Evolutionary conservation across 2,329 filamentous ascomycete genomes (phyloP), one percentile per base, ranked within the genome.

Genomic region (Botrytis aclada): DNA sequence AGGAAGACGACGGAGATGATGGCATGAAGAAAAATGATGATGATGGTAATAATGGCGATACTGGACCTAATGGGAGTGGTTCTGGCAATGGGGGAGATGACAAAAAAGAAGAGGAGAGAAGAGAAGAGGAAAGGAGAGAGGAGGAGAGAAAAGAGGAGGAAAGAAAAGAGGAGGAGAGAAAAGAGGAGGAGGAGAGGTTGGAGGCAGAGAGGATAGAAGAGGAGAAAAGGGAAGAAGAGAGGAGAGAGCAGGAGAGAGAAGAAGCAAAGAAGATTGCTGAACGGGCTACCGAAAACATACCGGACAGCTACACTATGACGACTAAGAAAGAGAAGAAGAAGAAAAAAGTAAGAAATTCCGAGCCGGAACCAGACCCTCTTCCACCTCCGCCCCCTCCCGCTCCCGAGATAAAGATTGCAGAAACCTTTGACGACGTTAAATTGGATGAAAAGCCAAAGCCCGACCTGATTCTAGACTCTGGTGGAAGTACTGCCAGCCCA

Each of bases 391-490:
- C 70, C 37, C 79, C 83, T 20, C 77, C 82, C 25, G 74, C 74
- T 1, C 71, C 76, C 37, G 80, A 80, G n/a, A 69, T 69, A 29
- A 85, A 84, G 65, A 82, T 85, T 10, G 60, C 39, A 61, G 86
- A 87, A 72, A 82, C 85, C n/a, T 93, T 93, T 76, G 86, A 92
- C 62, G 90, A 93, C 41, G 89, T 94, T 76, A 92, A 89, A 77
- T 81, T 93, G 39, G 87, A 90, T 76, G 89, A 91, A 72, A 85
- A 83, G n/a, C 87, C 88, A 1, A 87, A 88, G 72, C 79, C 89
- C 9, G 87, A 90, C 74, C 79, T 89, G 22, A 86, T 84, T 74
- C 86, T 89, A 77, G 86, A 86, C 67, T 80, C 83, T n/a, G 82
- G 80, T 37, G 82, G 82, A 47, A 83, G 84, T 54, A 72, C 32